Evolutionary conservation across 345 rosid genomes (phyloP), one percentile per base, ranked within the genome.

Genomic region (Raphanus raphanistrum): DNA sequence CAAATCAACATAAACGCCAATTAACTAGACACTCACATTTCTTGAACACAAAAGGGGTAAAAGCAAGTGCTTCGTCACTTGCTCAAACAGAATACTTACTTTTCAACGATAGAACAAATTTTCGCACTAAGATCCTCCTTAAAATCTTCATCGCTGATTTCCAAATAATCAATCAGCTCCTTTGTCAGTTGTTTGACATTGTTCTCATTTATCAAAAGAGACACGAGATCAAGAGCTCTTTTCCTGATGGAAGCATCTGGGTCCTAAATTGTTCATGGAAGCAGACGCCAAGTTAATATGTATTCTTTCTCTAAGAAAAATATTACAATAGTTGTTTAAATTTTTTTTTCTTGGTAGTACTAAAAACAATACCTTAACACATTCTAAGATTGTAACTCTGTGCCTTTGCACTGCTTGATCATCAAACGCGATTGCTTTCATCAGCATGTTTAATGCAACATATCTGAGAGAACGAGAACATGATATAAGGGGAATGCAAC

Each of bases 81-180:
- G 73, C 63, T 73, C 43, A 67, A 62, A 79, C 28, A 71, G 71
- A 67, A 58, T 67, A 83, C 97, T 89, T 86, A 96, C 99, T 90
- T 96, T 86, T 93, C 99, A 68, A 93, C 92, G 33, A 96, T 88
- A 69, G 93, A 89, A 85, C 99, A 96, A 71, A 96, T 91, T 85
- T 92, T 96, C 81, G 94, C 99, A 63, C 98, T 91, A 83, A 96
- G 99, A 85, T 93, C 96, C 80, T 87, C 98, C 85, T 91, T 96
- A 80, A 96, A 96, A 16, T 96, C 99, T 88, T 85, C 90, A 70
- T 93, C 99, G 31, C 97, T 91, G 80, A 90, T 86, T 96, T 93
- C 96, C 90, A 96, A 88, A 86, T 89, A 91, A 65, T 96, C 99
- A 82, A 89, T 90, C 54, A 96, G 87, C 83, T 93, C 99, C 83